These are phyloP conservation scores for Lactifluus piperatus DNA, from an alignment of 768 basidiomycete species.

Conservation along the genomic window DNA sequence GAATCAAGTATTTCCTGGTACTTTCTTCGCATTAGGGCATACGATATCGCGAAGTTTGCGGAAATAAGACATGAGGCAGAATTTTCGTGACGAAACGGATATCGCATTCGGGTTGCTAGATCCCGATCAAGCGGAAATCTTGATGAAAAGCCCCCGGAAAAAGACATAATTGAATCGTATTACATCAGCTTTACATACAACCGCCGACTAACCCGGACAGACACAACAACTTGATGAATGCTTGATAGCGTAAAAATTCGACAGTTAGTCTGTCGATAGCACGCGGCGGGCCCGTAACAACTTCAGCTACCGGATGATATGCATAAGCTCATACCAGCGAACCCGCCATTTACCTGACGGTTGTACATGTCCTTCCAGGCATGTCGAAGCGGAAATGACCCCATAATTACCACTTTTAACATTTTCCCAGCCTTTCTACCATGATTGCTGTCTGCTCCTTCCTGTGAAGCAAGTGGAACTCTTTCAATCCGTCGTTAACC, in stretches of 20 bases:
- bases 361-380: not conserved
- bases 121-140: not conserved
- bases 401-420: not conserved
- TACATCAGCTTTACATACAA: conserved; percentile 3
- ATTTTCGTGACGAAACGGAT: not conserved
- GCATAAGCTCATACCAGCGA: not conserved
- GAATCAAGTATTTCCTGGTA: not conserved
- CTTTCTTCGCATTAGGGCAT: not conserved
- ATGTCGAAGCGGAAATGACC: not conserved
- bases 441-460: not conserved
- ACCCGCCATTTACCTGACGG: not conserved
- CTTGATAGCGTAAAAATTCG: not conserved
- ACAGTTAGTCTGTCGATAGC: not conserved
- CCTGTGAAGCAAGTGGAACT: not conserved
- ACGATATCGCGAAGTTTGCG: not conserved
- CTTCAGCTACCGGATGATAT: not conserved
- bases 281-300: too few species aligned
- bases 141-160: conserved; percentile 11
- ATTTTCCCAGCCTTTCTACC: not conserved
- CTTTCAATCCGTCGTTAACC: not conserved
- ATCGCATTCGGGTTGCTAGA: not conserved
- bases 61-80: conserved; percentile 10
- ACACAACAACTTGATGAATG: not conserved
- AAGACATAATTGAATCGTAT: not conserved
- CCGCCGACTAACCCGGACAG: not conserved